A percentile compares a stretch with the other conserved stretches of the same genome.
Conservation (phyloP, 1,284 basidiomycete genomes). For the Flammula alnicola region DNA sequence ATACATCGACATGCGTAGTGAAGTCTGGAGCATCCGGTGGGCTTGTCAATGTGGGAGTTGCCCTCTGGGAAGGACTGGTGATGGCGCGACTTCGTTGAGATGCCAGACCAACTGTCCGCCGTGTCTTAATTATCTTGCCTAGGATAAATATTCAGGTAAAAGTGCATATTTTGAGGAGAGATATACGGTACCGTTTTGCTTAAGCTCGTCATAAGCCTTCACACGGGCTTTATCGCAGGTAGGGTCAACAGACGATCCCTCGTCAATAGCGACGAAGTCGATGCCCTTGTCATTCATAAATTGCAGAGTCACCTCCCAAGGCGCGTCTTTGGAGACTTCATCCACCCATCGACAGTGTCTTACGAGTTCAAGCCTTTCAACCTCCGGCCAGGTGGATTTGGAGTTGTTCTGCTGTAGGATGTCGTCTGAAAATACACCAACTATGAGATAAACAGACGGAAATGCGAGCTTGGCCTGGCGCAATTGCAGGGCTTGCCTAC, state of each 20-base stretch:
- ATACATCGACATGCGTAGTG: slow-evolving; percentile 7
- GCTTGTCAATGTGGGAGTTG: slow-evolving; percentile 19
- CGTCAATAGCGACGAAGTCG: slow-evolving; percentile 97
- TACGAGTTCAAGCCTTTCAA: slow-evolving; percentile 74
- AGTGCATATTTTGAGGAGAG: background rate
- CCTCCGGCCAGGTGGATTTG: slow-evolving; percentile 32
- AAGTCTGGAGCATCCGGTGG: slow-evolving; percentile 11
- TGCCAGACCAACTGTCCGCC: slow-evolving; percentile 63
- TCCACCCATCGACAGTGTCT: slow-evolving; percentile 97
- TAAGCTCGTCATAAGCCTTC: slow-evolving; percentile 72
- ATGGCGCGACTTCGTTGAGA: slow-evolving; percentile 9
- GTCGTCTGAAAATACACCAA: slow-evolving; percentile 88
- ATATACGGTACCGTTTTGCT: slow-evolving; percentile 47
- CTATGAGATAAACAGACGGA: slow-evolving; percentile 85
- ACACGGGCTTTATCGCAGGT: slow-evolving; percentile 75
- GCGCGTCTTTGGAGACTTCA: slow-evolving; percentile 89
- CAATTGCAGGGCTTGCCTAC: slow-evolving; percentile 87
- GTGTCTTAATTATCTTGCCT: slow-evolving; percentile 95
- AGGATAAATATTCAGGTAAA: slow-evolving; percentile 9
- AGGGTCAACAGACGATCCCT: slow-evolving; percentile 79
- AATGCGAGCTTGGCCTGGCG: slow-evolving; percentile 95
- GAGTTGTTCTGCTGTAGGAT: slow-evolving; percentile 65
- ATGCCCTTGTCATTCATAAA: slow-evolving; percentile 86
- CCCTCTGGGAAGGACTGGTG: slow-evolving; percentile 17
- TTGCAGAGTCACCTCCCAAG: slow-evolving; percentile 85